Percentiles rank a stretch among this genome's conserved stretches.
Evolutionary conservation across 179 eudicot species (phyloP).

Genomic region (Beta macrorhiza): DNA sequence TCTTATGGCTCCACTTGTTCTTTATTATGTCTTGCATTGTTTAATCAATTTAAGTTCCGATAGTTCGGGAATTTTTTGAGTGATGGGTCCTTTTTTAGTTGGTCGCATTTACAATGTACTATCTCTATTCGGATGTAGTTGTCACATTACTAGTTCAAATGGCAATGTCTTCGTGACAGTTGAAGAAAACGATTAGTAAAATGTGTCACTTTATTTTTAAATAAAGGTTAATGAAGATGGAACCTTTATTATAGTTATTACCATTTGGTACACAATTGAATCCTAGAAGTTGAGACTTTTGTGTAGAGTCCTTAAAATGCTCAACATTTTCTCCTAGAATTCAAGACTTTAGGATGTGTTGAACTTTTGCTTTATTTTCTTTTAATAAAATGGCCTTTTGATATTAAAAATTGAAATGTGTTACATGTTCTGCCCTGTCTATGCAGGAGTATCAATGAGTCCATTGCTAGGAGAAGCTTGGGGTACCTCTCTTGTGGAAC

Average conservation of each 20-base stretch:
- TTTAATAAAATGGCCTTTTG: not conserved
- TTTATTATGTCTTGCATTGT: not conserved
- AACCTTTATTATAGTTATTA: not conserved
- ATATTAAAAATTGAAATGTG: not conserved
- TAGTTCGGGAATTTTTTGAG: not conserved
- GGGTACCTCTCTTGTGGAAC: constrained; percentile 66
- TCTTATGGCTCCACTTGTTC: constrained; percentile 13
- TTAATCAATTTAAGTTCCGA: not conserved
- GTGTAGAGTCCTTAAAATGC: not conserved
- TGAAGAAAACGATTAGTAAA: not conserved
- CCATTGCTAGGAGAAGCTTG: constrained; percentile 52
- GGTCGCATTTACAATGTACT: not conserved
- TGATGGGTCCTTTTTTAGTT: not conserved
- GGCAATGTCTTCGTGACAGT: no score
- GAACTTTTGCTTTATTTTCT: not conserved
- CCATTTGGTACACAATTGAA: not conserved
- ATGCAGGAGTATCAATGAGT: constrained; percentile 53
- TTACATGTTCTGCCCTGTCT: not conserved
- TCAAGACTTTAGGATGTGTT: not conserved
- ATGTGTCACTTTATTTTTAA: not conserved
- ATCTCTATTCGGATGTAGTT: not conserved
- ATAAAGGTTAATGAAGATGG: not conserved
- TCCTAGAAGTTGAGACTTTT: not conserved
- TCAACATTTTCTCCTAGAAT: not conserved
- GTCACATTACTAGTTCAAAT: not conserved